Conservation (phyloP, 2,329 filamentous ascomycete species). For the Furcasterigmium sp. region DNA sequence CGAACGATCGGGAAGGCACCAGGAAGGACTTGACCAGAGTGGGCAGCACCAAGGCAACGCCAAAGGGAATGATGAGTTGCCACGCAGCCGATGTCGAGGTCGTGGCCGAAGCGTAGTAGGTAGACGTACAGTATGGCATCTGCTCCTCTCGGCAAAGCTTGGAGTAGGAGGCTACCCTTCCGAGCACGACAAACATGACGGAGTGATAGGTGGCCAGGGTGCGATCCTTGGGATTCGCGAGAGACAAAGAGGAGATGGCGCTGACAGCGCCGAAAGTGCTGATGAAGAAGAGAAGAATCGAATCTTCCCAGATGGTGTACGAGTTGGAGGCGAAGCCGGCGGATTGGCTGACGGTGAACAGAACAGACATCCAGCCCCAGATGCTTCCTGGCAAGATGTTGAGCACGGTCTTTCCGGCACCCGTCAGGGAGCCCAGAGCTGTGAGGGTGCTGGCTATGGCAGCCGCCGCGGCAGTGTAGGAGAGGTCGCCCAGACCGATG, state of each 20-base stretch:
- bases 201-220: slow-evolving; percentile 81
- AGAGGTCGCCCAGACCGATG: slow-evolving; percentile 28
- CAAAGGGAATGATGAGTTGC: slow-evolving; percentile 78
- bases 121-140: slow-evolving; percentile 93
- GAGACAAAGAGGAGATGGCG: slow-evolving; percentile 68
- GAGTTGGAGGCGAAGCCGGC: slow-evolving; percentile 95
- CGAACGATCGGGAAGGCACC: slow-evolving; percentile 75
- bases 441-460: slow-evolving; percentile 38
- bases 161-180: slow-evolving; percentile 77
- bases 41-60: slow-evolving; percentile 67
- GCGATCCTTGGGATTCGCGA: slow-evolving; percentile 61
- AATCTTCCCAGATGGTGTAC: slow-evolving; percentile 98
- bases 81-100: slow-evolving; percentile 90
- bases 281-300: slow-evolving; percentile 87
- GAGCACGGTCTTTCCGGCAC: slow-evolving; percentile 35
- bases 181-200: slow-evolving; percentile 72
- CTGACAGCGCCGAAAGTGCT: slow-evolving; percentile 79
- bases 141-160: slow-evolving; percentile 95
- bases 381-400: slow-evolving; percentile 64
- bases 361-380: slow-evolving; percentile 82
- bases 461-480: slow-evolving; percentile 25
- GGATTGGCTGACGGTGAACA: slow-evolving; percentile 84
- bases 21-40: slow-evolving; percentile 76
- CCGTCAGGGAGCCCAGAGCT: slow-evolving; percentile 36
- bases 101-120: slow-evolving; percentile 87